These are phyloP conservation scores for Neurospora tetraspora DNA, from an alignment of 495 filamentous ascomycete genomes.

Conservation along the genomic window DNA sequence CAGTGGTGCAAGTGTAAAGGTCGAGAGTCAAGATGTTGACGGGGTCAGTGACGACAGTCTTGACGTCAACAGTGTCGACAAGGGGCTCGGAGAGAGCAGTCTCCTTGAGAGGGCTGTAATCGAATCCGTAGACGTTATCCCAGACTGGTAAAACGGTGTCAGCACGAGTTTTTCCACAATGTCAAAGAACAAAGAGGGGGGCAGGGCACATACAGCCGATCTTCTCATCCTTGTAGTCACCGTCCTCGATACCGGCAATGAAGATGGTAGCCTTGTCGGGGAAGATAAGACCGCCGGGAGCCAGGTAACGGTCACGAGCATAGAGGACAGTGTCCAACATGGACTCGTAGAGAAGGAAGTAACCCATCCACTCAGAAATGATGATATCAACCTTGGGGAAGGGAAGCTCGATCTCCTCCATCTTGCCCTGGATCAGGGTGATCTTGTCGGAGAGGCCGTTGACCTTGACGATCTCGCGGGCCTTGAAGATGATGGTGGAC, in stretches of 20 bases:
- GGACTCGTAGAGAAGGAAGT: conserved; percentile 83
- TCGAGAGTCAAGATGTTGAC: conserved; percentile 56
- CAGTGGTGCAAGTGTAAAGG: conserved; percentile 55
- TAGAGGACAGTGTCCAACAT: conserved; percentile 93
- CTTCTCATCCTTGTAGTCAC: conserved; percentile 71
- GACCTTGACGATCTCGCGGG: conserved; percentile 69
- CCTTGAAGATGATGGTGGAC: conserved; percentile 84
- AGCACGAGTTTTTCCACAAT: background rate
- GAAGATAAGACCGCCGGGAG: conserved; percentile 69
- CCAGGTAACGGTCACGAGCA: conserved; percentile 76
- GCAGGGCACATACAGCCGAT: conserved; percentile 44
- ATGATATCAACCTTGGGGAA: conserved; percentile 87
- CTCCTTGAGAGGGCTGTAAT: conserved; percentile 60
- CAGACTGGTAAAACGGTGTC: conserved; percentile 45
- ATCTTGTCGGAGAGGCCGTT: conserved; percentile 76
- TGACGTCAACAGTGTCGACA: conserved; percentile 61
- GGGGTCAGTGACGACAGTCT: conserved; percentile 69
- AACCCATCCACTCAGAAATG: conserved; percentile 97
- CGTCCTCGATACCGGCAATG: conserved; percentile 76
- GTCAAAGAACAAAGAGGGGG: background rate
- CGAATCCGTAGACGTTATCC: conserved; percentile 75
- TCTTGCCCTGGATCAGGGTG: conserved; percentile 74
- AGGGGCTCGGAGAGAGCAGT: conserved; percentile 64
- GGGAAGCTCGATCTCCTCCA: conserved; percentile 77
- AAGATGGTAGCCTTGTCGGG: conserved; percentile 83